These are phyloP conservation scores for Suillus discolor DNA, from an alignment of 768 basidiomycete genomes.

Conservation along the genomic window DNA sequence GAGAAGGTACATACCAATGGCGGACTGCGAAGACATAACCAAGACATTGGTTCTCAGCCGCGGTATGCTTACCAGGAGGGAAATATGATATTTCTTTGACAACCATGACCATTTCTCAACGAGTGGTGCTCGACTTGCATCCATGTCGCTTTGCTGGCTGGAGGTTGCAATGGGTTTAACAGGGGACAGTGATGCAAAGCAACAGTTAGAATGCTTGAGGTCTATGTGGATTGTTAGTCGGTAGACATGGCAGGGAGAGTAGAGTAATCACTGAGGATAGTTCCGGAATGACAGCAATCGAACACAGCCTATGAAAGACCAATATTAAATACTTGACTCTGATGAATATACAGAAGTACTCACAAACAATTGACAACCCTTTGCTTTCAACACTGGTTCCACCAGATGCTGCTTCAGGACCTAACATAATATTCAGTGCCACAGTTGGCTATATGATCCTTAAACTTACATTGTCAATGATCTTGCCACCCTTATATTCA, in stretches of 20 bases:
- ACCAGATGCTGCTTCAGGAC: constrained; percentile 23
- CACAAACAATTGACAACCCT: constrained; percentile 10
- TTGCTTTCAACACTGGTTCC: constrained; percentile 18
- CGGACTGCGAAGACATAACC: too few species aligned
- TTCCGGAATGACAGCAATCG: constrained; percentile 35
- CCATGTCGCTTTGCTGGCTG: neutral
- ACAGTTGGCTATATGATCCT: neutral
- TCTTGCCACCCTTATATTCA: constrained; percentile 17
- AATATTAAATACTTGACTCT: neutral
- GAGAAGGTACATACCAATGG: neutral
- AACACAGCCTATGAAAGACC: constrained; percentile 23
- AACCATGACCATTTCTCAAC: neutral
- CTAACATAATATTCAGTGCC: constrained; percentile 12
- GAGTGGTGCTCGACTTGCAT: too few species aligned
- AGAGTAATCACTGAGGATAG: constrained; percentile 21
- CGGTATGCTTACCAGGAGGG: neutral
- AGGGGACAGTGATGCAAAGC: constrained; percentile 2
- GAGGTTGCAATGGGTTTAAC: neutral
- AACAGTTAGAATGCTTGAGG: constrained; percentile 17
- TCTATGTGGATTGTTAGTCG: constrained; percentile 14
- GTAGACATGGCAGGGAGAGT: neutral
- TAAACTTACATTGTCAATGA: constrained; percentile 26
- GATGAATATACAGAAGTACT: neutral
- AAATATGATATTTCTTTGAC: neutral
- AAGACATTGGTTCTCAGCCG: neutral